A percentile compares a stretch with the other conserved stretches of the same genome.
Evolutionary conservation across 2,329 filamentous ascomycete genomes (phyloP).

Genomic region (Bimuria novae-zelandiae): DNA sequence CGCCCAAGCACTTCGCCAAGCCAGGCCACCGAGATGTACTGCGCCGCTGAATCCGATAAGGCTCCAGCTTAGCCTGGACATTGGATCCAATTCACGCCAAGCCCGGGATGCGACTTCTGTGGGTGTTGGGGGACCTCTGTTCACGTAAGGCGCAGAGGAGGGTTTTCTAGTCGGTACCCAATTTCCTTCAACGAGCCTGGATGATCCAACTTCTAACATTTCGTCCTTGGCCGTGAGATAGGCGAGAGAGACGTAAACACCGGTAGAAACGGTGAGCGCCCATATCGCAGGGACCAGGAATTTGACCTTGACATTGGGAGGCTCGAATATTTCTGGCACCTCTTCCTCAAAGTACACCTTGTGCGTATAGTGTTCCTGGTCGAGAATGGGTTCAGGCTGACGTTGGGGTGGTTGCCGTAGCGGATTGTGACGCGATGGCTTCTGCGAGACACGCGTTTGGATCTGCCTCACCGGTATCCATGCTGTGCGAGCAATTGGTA

Average conservation of each 20-base stretch:
- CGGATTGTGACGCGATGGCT: neutral
- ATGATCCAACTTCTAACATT: conserved; percentile 16
- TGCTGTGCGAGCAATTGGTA: neutral
- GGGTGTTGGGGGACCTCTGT: conserved; percentile 24
- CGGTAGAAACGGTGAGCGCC: conserved; percentile 31
- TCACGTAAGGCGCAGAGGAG: neutral
- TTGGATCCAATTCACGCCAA: conserved; percentile 31
- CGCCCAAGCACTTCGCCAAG: conserved; percentile 29
- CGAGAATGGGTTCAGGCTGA: neutral
- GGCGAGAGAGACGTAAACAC: conserved; percentile 34
- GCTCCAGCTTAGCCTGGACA: conserved; percentile 32
- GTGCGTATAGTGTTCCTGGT: conserved; percentile 1
- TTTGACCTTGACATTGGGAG: conserved; percentile 24
- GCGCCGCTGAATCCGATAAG: conserved; percentile 36
- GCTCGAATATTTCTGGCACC: neutral
- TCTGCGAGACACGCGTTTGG: conserved; percentile 1
- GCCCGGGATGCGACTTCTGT: conserved; percentile 30
- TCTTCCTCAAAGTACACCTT: neutral
- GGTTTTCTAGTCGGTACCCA: neutral
- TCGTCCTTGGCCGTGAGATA: conserved; percentile 36
- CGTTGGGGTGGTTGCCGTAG: neutral
- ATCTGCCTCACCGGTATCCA: neutral
- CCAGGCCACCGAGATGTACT: conserved; percentile 32
- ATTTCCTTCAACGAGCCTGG: conserved; percentile 2
- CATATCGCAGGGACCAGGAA: conserved; percentile 38